Base-by-base conservation (phyloP, 345 rosid species). In the Gossypium thurberi region DNA sequence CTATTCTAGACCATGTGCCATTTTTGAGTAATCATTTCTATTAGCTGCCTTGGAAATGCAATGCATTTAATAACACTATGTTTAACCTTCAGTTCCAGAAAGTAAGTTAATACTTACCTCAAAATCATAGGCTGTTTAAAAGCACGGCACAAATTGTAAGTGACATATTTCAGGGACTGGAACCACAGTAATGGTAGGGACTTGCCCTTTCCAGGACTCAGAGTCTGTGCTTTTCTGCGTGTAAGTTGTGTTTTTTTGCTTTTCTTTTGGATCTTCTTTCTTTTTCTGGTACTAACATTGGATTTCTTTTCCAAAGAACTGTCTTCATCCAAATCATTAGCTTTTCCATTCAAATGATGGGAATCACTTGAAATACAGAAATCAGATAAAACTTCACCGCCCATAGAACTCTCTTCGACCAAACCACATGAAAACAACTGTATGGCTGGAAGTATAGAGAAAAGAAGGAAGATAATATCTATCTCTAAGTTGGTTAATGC, bases 361-460 rank as follows among this genome's bases (percentile, higher is more conserved):
- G 85, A 79, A 69, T 57, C 79, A 43, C 61, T 78, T 7, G 73
- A 80, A 80, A 74, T 65, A 47, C 81, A 20, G 46, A 65, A 21
- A 50, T 84, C 88, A 1, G 80, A 73, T 20, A 65, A 70, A 73
- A 67, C 57, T 78, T 85, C 81, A 72, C 48, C 28, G 53, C 64
- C 77, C 43, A 51, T 46, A 61, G 87, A 73, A 72, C 77, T 82
- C 83, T 95, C 98, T 81, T 82, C 79, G 48, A 91, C 91, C 76
- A 87, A 80, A 78, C 86, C 78, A 86, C 98, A 92, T 1, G 99
- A 92, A 47, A 91, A 71, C 61, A 95, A 79, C 59, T 92, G 98
- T 65, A 87, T 40, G 73, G 89, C 80, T 10, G 99, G 99, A 48
- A 92, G 78, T 62, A 85, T 70, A 0, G 94, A 77, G 70, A 92